Conservation (phyloP, 106 monocot species). For the Acorus gramineus region DNA sequence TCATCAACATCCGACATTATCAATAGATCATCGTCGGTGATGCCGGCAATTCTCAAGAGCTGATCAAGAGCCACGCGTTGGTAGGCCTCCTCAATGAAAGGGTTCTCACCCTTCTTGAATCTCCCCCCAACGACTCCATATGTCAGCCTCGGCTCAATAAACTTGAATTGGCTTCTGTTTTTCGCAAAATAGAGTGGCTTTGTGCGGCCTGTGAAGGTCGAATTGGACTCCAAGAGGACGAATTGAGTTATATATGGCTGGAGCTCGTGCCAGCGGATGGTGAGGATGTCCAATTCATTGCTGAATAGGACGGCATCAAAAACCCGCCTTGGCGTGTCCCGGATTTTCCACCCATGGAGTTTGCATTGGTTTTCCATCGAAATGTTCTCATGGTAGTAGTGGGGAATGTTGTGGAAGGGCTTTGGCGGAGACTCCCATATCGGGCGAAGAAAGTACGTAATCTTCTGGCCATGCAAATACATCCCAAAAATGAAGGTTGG, state of each 20-base stretch:
- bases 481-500: slow-evolving; percentile 42
- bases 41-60: slow-evolving; percentile 51
- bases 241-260: slow-evolving; percentile 80
- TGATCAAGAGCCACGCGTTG: slow-evolving; percentile 70
- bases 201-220: slow-evolving; percentile 64
- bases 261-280: slow-evolving; percentile 78
- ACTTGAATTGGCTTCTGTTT: slow-evolving; percentile 38
- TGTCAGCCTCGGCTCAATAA: slow-evolving; percentile 53
- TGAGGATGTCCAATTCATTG: slow-evolving; percentile 84
- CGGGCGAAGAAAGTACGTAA: slow-evolving; percentile 78
- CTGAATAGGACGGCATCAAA: slow-evolving; percentile 95
- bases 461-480: slow-evolving; percentile 72
- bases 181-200: slow-evolving; percentile 67
- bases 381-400: slow-evolving; percentile 67
- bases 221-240: slow-evolving; percentile 83
- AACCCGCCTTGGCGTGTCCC: slow-evolving; percentile 68
- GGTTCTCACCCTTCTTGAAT: slow-evolving; percentile 74
- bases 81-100: slow-evolving; percentile 71
- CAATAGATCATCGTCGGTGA: slow-evolving; percentile 60
- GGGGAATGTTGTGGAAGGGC: slow-evolving; percentile 73
- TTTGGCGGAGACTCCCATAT: slow-evolving; percentile 79
- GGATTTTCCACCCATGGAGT: slow-evolving; percentile 80
- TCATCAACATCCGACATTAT: slow-evolving; percentile 94
- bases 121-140: slow-evolving; percentile 72
- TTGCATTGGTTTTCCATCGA: slow-evolving; percentile 56